Conservation (phyloP, 495 filamentous ascomycete species). For the Lindgomyces ingoldianus region DNA sequence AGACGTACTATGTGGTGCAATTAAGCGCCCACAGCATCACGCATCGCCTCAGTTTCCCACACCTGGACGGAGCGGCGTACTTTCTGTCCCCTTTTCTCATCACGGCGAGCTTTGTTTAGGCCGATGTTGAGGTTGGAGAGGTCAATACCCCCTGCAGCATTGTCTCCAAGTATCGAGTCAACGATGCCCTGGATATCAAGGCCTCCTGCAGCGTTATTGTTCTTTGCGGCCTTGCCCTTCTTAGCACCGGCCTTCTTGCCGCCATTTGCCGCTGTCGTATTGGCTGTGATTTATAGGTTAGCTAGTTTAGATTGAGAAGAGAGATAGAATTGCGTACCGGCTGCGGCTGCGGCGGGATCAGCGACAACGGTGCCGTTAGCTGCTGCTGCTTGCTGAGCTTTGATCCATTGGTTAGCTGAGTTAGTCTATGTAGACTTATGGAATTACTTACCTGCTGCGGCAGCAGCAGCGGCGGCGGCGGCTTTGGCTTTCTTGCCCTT, state of each 20-base stretch:
- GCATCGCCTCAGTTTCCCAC: slow-evolving; percentile 6
- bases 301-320: too few species aligned
- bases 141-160: not conserved
- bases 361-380: too few species aligned
- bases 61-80: slow-evolving; percentile 11
- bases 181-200: not conserved
- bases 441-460: not conserved
- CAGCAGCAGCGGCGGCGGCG: not conserved
- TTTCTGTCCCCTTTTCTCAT: not conserved
- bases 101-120: not conserved
- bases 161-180: not conserved
- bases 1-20: not conserved
- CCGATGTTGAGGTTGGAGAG: not conserved
- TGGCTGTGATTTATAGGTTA: too few species aligned
- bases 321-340: too few species aligned
- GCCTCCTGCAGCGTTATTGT: not conserved
- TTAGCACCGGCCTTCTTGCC: not conserved
- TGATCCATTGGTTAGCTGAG: too few species aligned
- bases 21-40: not conserved
- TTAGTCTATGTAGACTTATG: too few species aligned
- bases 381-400: too few species aligned
- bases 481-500: slow-evolving; percentile 9
- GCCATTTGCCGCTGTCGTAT: too few species aligned
- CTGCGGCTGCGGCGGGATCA: too few species aligned
- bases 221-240: slow-evolving; percentile 6